Evolutionary conservation across 2,329 filamentous ascomycete species (phyloP), one percentile per base, ranked within the genome.

Genomic region (Sclerotiophoma versabilis): DNA sequence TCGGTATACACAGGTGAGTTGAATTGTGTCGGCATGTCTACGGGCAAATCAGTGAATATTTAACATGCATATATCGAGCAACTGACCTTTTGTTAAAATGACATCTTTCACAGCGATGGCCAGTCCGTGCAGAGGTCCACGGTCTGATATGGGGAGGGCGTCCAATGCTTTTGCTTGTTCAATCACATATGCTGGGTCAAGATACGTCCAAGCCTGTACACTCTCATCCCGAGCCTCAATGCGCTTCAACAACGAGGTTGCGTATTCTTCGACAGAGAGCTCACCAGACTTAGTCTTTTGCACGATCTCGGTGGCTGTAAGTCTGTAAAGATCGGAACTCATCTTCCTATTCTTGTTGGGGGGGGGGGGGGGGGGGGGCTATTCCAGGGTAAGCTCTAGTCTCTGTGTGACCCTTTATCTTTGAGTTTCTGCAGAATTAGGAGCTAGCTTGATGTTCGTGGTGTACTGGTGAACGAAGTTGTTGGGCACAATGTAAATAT

Each of bases 71-170:
- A 2, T 10, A 5, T 33, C 8, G 34, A 8, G 23, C 6, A 15
- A 58, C 59, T 50, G 15, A 44, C 50, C 50, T 81, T 87, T 62
- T 77, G 79, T 58, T 32, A 64, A 56, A 12, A 87, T 83, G 2
- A 87, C 77, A 74, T 87, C 85, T 64, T 87, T 87, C 10, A 87
- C 76, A 0, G 77, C 85, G n/a, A 87, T 71, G 0, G 82, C 78
- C 6, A 87, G 67, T 1, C 84, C 84, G 62, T 87, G 84, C 0
- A 87, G 69, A 0, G 81, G 82, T 0, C 84, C 84, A 49, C 84
- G 75, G 49, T 82, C 59, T 1, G 76, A 73, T 0, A 58, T 36
- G 0, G 83, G 80, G 2, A 86, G 58, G 20, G 71, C 57, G 61
- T 87, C 84, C 0, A 87, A 76, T 10, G 69, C 68, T 36, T 69